Evolutionary conservation across 495 filamentous ascomycete species (phyloP).

Genomic region (Apiosordaria backusii): DNA sequence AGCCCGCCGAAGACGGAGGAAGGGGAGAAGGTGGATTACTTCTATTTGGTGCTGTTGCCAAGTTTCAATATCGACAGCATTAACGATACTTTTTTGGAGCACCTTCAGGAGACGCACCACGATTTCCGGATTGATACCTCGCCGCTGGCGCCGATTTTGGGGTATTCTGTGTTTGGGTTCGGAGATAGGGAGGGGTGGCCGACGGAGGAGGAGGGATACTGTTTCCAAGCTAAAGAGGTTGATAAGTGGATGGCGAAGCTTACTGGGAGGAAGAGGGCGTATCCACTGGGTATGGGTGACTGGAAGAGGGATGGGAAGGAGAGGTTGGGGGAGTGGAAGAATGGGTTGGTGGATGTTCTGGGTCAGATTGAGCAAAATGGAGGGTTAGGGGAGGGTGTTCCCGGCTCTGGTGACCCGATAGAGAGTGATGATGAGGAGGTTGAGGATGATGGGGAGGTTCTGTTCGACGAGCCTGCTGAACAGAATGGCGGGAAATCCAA

Average conservation of each 20-base stretch:
- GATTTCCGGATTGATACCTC: slow-evolving; percentile 94
- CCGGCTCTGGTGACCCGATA: slow-evolving; percentile 73
- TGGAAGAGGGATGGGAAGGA: slow-evolving; percentile 65
- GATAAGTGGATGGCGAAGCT: slow-evolving; percentile 96
- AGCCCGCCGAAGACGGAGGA: slow-evolving; percentile 49
- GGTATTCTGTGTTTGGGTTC: slow-evolving; percentile 91
- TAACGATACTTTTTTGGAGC: slow-evolving; percentile 73
- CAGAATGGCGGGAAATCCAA: slow-evolving; percentile 36
- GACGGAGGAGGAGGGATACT: slow-evolving; percentile 84
- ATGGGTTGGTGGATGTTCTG: slow-evolving; percentile 69
- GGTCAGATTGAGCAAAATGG: slow-evolving; percentile 57
- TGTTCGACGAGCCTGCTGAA: slow-evolving; percentile 41
- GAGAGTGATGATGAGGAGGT: slow-evolving; percentile 77
- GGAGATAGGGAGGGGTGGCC: slow-evolving; percentile 91
- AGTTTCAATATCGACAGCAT: slow-evolving; percentile 91
- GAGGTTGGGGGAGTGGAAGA: slow-evolving; percentile 70
- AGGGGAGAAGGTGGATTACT: slow-evolving; percentile 49
- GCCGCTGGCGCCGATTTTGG: slow-evolving; percentile 68
- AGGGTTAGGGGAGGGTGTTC: slow-evolving; percentile 71
- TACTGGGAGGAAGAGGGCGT: slow-evolving; percentile 72
- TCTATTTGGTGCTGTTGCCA: slow-evolving; percentile 81
- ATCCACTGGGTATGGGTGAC: slow-evolving; percentile 84
- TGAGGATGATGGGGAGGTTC: slow-evolving; percentile 53
- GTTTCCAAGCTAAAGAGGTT: slow-evolving; percentile 79
- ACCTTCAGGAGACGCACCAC: slow-evolving; percentile 86